Conservation (phyloP, 371 early-diverging fungal species). For the Mortierella sp. region DNA sequence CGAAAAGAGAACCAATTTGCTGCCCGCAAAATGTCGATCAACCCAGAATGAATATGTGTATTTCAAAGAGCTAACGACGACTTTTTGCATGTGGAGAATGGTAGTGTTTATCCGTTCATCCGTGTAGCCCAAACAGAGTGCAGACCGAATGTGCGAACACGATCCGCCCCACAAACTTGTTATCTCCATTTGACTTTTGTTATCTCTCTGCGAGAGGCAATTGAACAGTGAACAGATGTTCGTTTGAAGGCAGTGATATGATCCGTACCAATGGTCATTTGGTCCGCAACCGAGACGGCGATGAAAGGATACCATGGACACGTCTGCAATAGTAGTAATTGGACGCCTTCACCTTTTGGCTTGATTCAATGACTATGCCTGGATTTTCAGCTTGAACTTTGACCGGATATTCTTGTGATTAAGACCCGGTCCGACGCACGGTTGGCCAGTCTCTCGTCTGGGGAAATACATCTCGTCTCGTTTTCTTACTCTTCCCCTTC, state of each 20-base stretch:
- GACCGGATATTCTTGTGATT: not conserved
- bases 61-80: not conserved
- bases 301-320: not conserved
- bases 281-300: not conserved
- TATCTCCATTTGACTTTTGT: not conserved
- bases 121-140: not conserved
- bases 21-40: too few relatives aligned
- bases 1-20: too few relatives aligned
- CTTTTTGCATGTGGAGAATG: not conserved
- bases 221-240: too few relatives aligned
- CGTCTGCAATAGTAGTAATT: not conserved
- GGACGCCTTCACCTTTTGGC: not conserved
- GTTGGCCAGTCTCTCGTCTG: constrained; percentile 8
- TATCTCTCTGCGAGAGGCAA: not conserved
- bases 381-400: not conserved
- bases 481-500: not conserved
- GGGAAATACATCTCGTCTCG: not conserved
- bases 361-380: not conserved
- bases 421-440: constrained; percentile 1
- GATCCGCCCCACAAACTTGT: not conserved
- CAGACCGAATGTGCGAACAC: not conserved
- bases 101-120: not conserved
- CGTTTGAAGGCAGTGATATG: not conserved
- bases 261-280: not conserved
- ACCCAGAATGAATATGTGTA: too few relatives aligned